phyloP scores from a whole-genome alignment of 768 basidiomycete species.

The Mycena belliarum region DNA sequence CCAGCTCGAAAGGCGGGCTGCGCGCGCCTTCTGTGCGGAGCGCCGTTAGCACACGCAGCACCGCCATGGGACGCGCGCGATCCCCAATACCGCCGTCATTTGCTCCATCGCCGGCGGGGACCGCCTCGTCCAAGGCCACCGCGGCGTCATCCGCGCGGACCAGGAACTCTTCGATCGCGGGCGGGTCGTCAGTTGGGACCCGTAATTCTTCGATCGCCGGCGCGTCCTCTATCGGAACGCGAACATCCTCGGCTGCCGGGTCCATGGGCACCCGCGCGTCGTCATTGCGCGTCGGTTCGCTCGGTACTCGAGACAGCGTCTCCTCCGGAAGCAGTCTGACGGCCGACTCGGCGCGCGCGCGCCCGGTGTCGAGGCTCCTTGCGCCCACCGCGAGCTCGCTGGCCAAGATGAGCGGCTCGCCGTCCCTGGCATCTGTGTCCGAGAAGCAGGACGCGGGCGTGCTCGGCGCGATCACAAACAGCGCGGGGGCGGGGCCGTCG shows the following conservation, averaged over 20 bases:
- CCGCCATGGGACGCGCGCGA: slow-evolving; percentile 15
- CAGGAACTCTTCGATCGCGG: slow-evolving; percentile 27
- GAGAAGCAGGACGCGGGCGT: slow-evolving; percentile 18
- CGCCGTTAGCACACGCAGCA: slow-evolving; percentile 20
- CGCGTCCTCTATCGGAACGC: slow-evolving; percentile 46
- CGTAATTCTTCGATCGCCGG: slow-evolving; percentile 29
- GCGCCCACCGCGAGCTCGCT: slow-evolving; percentile 80
- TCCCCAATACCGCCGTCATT: slow-evolving; percentile 20
- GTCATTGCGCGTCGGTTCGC: slow-evolving; percentile 36
- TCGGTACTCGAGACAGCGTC: slow-evolving; percentile 24
- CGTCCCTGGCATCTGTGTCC: slow-evolving; percentile 9
- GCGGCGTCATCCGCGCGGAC: slow-evolving; percentile 17
- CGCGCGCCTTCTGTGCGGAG: slow-evolving; percentile 17
- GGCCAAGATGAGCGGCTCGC: slow-evolving; percentile 48
- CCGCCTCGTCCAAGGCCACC: slow-evolving; percentile 25
- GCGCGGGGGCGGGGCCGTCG: slow-evolving; percentile 13
- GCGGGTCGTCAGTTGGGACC: no score
- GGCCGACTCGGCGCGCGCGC: slow-evolving; percentile 15
- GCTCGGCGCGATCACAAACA: slow-evolving; percentile 40
- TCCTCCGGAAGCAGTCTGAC: slow-evolving; percentile 11
- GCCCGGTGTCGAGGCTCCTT: slow-evolving; percentile 46
- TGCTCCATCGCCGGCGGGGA: slow-evolving; percentile 9
- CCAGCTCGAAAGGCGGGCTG: slow-evolving; percentile 10
- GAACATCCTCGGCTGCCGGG: slow-evolving; percentile 28
- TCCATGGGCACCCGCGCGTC: slow-evolving; percentile 31